Base-by-base conservation (phyloP, 2,329 filamentous ascomycete species). In the Alternaria postmessia region DNA sequence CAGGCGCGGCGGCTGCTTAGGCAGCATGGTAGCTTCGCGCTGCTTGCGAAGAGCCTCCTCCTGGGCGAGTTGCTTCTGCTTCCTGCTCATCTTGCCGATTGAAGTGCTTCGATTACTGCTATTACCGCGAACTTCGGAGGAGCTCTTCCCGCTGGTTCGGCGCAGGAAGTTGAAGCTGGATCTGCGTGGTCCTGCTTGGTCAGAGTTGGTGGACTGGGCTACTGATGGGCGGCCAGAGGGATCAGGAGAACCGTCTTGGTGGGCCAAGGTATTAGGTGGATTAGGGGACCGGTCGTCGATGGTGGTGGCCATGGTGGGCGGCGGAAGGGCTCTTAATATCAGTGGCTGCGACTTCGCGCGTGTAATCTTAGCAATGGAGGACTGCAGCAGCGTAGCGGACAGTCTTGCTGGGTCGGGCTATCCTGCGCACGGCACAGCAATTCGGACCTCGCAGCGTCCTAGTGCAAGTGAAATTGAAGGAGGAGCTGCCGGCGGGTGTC, bases 1-100 rank as follows among this genome's bases (percentile, higher is more conserved):
- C 30, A 88, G 81, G 68, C 85, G 85, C 59, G 89, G 89, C 57
- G 89, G 86, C 51, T 84, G 82, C 71, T 84, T 83, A 42, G 87
- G 84, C 39, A 88, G 82, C 62, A 82, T 76, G 57, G 84, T 81
- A 59, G 81, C 83, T 73, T 87, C 86, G 51, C 84, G 83, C 74
- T 86, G 84, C 68, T 82, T 83, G 70, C 84, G 82, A 62, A 85
- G 73, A 52, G 83, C 82, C 69, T 88, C 86, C 70, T 86, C 81
- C 62, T 81, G 77, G 62, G 74, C 75, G 38, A 79, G 81, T 57
- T 77, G 80, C 75, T 79, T 86, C 78, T 87, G 84, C 73, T 82
- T 83, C 81, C 88, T 89, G 78, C 85, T 88, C 78, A 80, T 79
- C 66, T 77, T 79, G 73, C 71, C 61, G 39, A 71, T 69, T 1